These are phyloP conservation scores for Leccinum barrowsii DNA, from an alignment of 768 basidiomycete species.

Conservation along the genomic window DNA sequence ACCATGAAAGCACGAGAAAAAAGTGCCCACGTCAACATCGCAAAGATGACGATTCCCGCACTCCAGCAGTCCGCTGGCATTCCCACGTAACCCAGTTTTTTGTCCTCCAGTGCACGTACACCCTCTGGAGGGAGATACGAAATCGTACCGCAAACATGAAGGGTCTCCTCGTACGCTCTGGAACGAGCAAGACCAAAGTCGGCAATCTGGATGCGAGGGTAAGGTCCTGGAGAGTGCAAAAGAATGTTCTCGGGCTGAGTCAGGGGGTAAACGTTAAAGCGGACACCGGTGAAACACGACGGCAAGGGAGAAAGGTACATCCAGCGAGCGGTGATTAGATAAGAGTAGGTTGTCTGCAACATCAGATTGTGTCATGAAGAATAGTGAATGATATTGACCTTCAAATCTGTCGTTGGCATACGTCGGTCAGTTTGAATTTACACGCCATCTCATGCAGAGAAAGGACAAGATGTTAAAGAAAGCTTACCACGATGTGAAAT, in stretches of 20 bases:
- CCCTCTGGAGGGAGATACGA: slow-evolving; percentile 86
- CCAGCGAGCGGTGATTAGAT: background rate
- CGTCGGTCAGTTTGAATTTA: background rate
- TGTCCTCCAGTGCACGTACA: slow-evolving; percentile 72
- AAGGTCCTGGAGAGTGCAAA: slow-evolving; percentile 73
- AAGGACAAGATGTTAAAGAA: background rate
- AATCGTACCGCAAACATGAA: slow-evolving; percentile 86
- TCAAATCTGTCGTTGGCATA: slow-evolving; percentile 48
- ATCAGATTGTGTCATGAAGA: background rate
- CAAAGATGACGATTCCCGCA: slow-evolving; percentile 73
- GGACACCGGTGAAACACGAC: background rate
- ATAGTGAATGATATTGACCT: slow-evolving; percentile 38
- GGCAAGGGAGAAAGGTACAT: background rate
- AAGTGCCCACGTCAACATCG: slow-evolving; percentile 73
- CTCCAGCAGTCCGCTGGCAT: slow-evolving; percentile 94
- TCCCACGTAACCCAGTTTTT: slow-evolving; percentile 67
- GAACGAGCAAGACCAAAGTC: slow-evolving; percentile 85
- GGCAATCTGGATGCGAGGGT: slow-evolving; percentile 80
- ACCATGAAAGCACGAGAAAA: background rate
- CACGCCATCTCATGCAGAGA: background rate
- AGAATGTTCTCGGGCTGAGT: slow-evolving; percentile 80
- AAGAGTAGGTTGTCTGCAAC: background rate
- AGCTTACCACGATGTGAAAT: slow-evolving; percentile 76
- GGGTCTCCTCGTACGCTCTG: slow-evolving; percentile 74
- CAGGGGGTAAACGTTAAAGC: background rate